Evolutionary conservation across 495 filamentous ascomycete species (phyloP), one percentile per base, ranked within the genome.

Genomic region (Aspergillus heteromorphus): DNA sequence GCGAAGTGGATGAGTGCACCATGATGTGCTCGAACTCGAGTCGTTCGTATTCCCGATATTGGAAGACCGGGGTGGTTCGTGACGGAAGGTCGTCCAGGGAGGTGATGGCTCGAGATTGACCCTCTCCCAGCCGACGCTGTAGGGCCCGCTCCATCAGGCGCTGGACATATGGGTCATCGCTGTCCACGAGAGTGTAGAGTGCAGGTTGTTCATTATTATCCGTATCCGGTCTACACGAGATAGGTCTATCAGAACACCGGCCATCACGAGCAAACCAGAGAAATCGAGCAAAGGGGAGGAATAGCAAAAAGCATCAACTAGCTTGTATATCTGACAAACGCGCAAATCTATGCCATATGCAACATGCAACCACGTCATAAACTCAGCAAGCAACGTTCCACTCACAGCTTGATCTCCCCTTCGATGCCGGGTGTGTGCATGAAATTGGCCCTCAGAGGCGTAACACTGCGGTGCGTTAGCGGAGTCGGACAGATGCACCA

Each of bases 321-420:
- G 57, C 52, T 62, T 61, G 61, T 54, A 66, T 62, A 66, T 62
- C 50, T 65, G 57, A 66, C 48, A 54, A 23, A 30, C 40, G 45
- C 55, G 58, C 59, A 61, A 62, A 61, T 60, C 63, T 54, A 67
- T 64, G n/a, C n/a, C n/a, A n/a, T n/a, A n/a, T 69, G 60, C 51
- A 64, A 51, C 64, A 63, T 40, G 23, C 47, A 31, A 31, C 45
- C 38, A 49, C 42, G 51, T 59, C 48, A 50, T 57, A 62, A 54
- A 55, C 47, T 50, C 51, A 43, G 27, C 60, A 58, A 43, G 27
- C 60, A 58, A 57, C 57, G 68, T 58, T 69, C 70, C 65, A 93
- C 89, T 93, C 84, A 95, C 87, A 96, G 75, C 76, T 90, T 88
- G 59, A 97, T 80, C 78, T 97, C 91, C 58, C 82, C 79, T 74